Base-by-base conservation (phyloP, 768 basidiomycete genomes). In the Sarcodon aspratus region DNA sequence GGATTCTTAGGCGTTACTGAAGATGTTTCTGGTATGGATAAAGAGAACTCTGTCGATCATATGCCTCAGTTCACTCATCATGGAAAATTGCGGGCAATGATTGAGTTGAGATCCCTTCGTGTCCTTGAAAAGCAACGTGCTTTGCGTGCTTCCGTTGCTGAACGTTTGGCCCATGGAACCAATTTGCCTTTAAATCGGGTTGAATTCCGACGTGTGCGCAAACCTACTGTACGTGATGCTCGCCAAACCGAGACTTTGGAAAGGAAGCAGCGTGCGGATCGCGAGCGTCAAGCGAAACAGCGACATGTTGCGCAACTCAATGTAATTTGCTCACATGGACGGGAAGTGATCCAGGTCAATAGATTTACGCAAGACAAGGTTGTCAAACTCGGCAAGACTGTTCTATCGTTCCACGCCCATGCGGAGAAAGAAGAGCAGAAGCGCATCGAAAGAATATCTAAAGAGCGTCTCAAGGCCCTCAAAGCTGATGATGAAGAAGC, bases 341-440 rank as follows among this genome's bases (percentile, higher is more conserved):
- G 73, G 48, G 82, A 87, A 32, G 72, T 97, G 45, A 64, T 83
- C 35, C 70, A 69, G n/a, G 78, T 71, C 32, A 85, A 85, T 59
- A 64, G 70, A 18, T 57, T 60, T 8, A 77, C 84, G 12, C 72
- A 87, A 27, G 70, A 75, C 21, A 83, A 85, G 50, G 68, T 74
- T 53, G 45, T 53, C 2, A 68, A 72, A 46, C 73, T 99, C 17
- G 85, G 90, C 45, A 80, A 81, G 52, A 75, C 85, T 1, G 85
- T 99, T 7, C 67, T 86, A 54, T 78, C 69, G 49, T 90, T 94
- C 73, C 96, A 99, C 63, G 71, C 71, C 12, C 80, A 82, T 54
- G 92, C 93, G 1, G 96, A 99, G 71, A 94, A 91, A 71, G 95
- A 98, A 66, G 96, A 99, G 64, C 90, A 94, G 76, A 92, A 93